A percentile compares a stretch with the other conserved stretches of the same genome.
Conservation (phyloP, 805 yeast genomes). For the Pichia heedii region DNA sequence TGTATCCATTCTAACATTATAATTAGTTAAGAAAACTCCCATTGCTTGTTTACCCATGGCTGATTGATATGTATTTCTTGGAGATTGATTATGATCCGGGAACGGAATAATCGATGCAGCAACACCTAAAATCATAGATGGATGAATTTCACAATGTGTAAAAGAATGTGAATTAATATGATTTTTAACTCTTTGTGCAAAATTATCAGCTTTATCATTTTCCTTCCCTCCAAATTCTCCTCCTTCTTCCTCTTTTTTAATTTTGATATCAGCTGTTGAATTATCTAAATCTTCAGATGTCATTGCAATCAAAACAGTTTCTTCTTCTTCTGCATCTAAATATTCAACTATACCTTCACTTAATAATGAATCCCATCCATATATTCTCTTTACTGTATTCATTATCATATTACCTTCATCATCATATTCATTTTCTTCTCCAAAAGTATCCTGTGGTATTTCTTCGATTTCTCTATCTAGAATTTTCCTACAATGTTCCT, state of each 20-base stretch:
- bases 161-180: constrained; percentile 56
- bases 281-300: constrained; percentile 83
- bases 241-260: constrained; percentile 30
- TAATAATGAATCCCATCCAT: constrained; percentile 80
- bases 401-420: constrained; percentile 1
- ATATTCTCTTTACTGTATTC: constrained; percentile 35
- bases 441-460: constrained; percentile 35
- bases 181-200: constrained; percentile 78
- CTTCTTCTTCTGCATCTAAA: constrained; percentile 98
- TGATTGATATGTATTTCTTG: constrained; percentile 98
- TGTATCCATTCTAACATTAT: constrained; percentile 96
- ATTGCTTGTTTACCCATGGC: constrained; percentile 99
- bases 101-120: constrained; percentile 98
- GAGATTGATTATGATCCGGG: constrained; percentile 99
- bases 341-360: constrained; percentile 88
- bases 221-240: no score
- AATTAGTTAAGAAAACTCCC: constrained; percentile 97
- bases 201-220: no score
- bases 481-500: constrained; percentile 72
- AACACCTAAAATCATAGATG: constrained; percentile 96
- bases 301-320: constrained; percentile 97
- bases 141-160: constrained; percentile 98
- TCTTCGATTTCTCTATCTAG: constrained; percentile 57
- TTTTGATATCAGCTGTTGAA: constrained; percentile 31
- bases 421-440: constrained; percentile 32